Evolutionary conservation across 2,329 filamentous ascomycete genomes (phyloP).

Genomic region (Ceratocystis variospora): DNA sequence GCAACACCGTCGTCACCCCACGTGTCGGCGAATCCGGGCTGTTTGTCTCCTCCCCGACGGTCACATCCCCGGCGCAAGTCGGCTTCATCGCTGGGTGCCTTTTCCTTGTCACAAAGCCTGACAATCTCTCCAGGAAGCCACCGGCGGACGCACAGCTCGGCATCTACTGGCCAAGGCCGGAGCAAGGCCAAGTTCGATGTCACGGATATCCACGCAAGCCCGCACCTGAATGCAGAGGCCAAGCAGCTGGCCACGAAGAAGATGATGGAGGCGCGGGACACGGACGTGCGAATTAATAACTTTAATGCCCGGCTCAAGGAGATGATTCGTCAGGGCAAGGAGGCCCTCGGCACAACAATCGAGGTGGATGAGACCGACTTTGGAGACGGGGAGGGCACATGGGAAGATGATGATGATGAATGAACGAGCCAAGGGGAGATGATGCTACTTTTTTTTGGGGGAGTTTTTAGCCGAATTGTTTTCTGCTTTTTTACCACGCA

Average conservation of each 20-base stretch:
- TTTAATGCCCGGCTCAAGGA: constrained; percentile 68
- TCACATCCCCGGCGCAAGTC: background rate
- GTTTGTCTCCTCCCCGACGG: constrained; percentile 31
- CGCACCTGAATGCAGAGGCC: constrained; percentile 49
- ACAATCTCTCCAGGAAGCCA: background rate
- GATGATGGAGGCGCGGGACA: constrained; percentile 58
- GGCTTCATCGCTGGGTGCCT: background rate
- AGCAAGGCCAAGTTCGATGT: constrained; percentile 18
- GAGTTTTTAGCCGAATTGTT: background rate
- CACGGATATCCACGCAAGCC: constrained; percentile 30
- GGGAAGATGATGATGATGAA: constrained; percentile 12
- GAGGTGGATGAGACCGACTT: constrained; percentile 43
- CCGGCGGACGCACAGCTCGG: constrained; percentile 6
- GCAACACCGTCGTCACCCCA: background rate
- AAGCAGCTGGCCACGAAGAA: constrained; percentile 59
- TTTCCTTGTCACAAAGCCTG: background rate
- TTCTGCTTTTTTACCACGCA: background rate
- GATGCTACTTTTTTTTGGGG: background rate
- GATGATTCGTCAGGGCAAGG: constrained; percentile 79
- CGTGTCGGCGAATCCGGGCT: background rate
- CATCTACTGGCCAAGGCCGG: background rate
- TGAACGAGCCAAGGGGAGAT: background rate
- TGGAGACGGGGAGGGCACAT: constrained; percentile 27
- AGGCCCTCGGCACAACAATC: constrained; percentile 65
- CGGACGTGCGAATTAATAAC: constrained; percentile 63